Percentiles rank a stretch among this genome's conserved stretches.
Conservation (phyloP, 169 alveolate genomes). For the Plasmodium inui region DNA sequence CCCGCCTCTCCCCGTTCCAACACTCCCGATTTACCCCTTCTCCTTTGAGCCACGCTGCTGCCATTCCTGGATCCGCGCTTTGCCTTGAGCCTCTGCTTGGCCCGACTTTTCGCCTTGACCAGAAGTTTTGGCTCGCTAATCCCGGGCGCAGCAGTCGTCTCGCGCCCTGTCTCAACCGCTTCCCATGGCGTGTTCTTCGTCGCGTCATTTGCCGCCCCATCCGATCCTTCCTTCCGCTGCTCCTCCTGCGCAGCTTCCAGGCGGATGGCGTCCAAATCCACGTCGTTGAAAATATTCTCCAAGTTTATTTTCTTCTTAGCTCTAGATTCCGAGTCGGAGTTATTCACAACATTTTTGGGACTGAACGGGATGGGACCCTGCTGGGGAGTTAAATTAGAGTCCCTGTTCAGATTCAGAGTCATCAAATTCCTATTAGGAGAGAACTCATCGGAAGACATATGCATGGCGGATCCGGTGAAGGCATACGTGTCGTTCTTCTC, state of each 20-base stretch:
- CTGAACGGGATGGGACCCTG: not conserved
- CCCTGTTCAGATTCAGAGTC: slow-evolving; percentile 16
- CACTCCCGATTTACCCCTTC: not conserved
- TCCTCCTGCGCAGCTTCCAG: not conserved
- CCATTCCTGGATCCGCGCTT: not conserved
- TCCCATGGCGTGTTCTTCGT: not conserved
- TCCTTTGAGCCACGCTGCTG: not conserved
- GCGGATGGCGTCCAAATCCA: slow-evolving; percentile 22
- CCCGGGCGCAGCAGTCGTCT: not conserved
- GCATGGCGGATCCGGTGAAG: slow-evolving; percentile 61
- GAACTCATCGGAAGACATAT: slow-evolving; percentile 20
- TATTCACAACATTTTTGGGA: not conserved
- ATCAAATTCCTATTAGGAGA: slow-evolving; percentile 12
- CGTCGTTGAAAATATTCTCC: slow-evolving; percentile 71
- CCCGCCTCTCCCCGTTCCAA: not conserved
- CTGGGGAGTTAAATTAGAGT: not conserved
- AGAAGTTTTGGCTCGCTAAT: not conserved
- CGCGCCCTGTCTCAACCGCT: not conserved
- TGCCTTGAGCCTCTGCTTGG: not conserved
- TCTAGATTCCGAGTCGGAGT: not conserved
- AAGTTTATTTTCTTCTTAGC: slow-evolving; percentile 44
- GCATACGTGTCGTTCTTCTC: slow-evolving; percentile 70
- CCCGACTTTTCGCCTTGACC: not conserved
- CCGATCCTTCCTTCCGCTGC: not conserved
- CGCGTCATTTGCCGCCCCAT: not conserved